Evolutionary conservation across 1,284 basidiomycete genomes (phyloP).

Genomic region (Amylostereum areolatum): DNA sequence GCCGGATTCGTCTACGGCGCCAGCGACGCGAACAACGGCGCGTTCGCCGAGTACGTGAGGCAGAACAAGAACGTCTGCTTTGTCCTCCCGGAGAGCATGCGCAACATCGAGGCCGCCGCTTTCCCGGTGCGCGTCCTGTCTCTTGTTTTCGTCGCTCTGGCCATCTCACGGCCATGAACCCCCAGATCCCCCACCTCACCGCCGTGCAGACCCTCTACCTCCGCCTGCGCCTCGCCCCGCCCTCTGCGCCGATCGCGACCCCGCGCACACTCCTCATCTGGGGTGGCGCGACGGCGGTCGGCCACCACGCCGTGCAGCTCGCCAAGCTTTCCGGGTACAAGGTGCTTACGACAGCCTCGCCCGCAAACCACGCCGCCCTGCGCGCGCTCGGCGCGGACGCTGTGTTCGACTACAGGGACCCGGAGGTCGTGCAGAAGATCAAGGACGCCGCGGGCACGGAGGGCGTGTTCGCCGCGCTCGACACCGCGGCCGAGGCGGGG

Average conservation of each 20-base stretch:
- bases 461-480: not conserved
- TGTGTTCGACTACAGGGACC: constrained; percentile 28
- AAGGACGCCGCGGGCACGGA: constrained; percentile 6
- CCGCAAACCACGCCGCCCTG: constrained; percentile 31
- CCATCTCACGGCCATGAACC: not conserved
- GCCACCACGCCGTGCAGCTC: constrained; percentile 36
- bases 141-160: not conserved
- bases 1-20: constrained; percentile 38
- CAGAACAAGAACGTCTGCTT: constrained; percentile 14
- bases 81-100: constrained; percentile 17
- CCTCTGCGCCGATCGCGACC: constrained; percentile 8
- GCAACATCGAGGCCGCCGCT: constrained; percentile 20
- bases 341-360: constrained; percentile 34
- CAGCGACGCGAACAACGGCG: constrained; percentile 13
- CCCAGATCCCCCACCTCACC: not conserved
- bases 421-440: constrained; percentile 18
- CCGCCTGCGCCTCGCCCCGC: constrained; percentile 8
- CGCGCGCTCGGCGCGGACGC: constrained; percentile 32
- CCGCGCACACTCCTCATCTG: constrained; percentile 28
- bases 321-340: constrained; percentile 28
- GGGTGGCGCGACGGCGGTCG: constrained; percentile 35
- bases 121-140: constrained; percentile 7
- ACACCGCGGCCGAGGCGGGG: constrained; percentile 4
- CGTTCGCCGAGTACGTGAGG: constrained; percentile 12
- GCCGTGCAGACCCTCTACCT: constrained; percentile 7